A percentile compares a stretch with the other conserved stretches of the same genome.
Evolutionary conservation across 805 yeast genomes (phyloP).

Genomic region (Kockiozyma suomiensis): DNA sequence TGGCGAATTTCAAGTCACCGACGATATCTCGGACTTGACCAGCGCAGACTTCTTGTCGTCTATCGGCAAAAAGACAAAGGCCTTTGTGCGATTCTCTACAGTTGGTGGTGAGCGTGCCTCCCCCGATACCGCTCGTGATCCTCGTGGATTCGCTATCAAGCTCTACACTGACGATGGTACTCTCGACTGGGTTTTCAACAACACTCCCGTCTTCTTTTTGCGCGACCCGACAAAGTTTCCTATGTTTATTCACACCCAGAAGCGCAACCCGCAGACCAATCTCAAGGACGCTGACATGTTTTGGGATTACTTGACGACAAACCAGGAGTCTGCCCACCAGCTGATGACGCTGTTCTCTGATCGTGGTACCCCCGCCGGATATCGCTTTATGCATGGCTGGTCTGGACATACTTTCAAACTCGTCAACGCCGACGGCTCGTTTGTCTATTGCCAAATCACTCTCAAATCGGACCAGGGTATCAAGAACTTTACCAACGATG

Average conservation of each 20-base stretch:
- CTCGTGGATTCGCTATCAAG: slow-evolving; percentile 69
- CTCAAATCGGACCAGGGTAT: slow-evolving; percentile 55
- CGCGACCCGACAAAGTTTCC: slow-evolving; percentile 69
- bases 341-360: slow-evolving; percentile 59
- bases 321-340: slow-evolving; percentile 62
- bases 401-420: slow-evolving; percentile 68
- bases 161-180: slow-evolving; percentile 69
- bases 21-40: slow-evolving; percentile 57
- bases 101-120: slow-evolving; percentile 73
- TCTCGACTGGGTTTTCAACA: slow-evolving; percentile 72
- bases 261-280: slow-evolving; percentile 67
- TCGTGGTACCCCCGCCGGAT: slow-evolving; percentile 60
- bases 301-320: slow-evolving; percentile 61
- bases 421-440: slow-evolving; percentile 53
- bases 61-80: slow-evolving; percentile 78
- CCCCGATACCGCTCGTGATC: slow-evolving; percentile 68
- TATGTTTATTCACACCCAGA: slow-evolving; percentile 67
- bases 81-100: slow-evolving; percentile 61
- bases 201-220: slow-evolving; percentile 68
- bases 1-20: slow-evolving; percentile 61
- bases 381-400: slow-evolving; percentile 62
- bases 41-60: slow-evolving; percentile 55
- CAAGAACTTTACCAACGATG: slow-evolving; percentile 49
- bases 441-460: slow-evolving; percentile 62
- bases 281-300: slow-evolving; percentile 57